Base-by-base conservation (phyloP, 2,329 filamentous ascomycete species). In the Fusarium sterilihyphosum region DNA sequence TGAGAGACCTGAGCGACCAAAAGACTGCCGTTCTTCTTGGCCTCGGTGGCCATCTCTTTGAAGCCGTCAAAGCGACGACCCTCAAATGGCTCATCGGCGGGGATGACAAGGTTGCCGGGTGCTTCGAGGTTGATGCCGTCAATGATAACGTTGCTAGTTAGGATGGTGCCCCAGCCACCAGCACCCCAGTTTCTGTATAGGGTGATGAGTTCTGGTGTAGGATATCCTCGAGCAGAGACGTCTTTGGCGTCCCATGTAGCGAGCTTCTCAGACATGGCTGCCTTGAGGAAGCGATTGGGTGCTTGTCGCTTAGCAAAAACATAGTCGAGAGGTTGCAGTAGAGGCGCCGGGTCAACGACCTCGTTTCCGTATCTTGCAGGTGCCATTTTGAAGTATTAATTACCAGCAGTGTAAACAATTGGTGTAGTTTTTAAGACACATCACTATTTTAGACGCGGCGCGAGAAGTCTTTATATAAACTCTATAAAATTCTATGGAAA, bases 271-370 rank as follows among this genome's bases (percentile, higher is more conserved):
- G 73, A 70, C 29, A 75, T 75, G 2, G 73, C 73, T 6, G 72
- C 73, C 63, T 74, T 74, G 41, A 74, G 65, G 40, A 75, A 70
- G 17, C 58, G 65, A 20, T 75, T 75, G 17, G 65, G 61, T 4
- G 60, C 73, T 9, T 64, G 69, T 50, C 56, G 58, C 18, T 66
- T 73, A 9, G 73, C 53, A 5, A 75, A 73, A 8, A 61, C 40
- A 53, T 70, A 74, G 12, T 61, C 65, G 14, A 74, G 58, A 24
- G 73, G 73, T 12, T 73, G 38, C 2, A 73, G 26, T 13, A 73
- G 49, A 29, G 71, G 71, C 9, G 71, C 59, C 40, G 67, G 57
- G 43, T 74, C 71, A 8, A 71, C 67, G 17, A 57, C 66, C 38
- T 66, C 71, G 12, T 46, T 56, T 16, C 71, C 71, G 6, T 67